A percentile compares a stretch with the other conserved stretches of the same genome.
Evolutionary conservation across 2,329 filamentous ascomycete species (phyloP).

Genomic region (Cordyceps cateniannulata): DNA sequence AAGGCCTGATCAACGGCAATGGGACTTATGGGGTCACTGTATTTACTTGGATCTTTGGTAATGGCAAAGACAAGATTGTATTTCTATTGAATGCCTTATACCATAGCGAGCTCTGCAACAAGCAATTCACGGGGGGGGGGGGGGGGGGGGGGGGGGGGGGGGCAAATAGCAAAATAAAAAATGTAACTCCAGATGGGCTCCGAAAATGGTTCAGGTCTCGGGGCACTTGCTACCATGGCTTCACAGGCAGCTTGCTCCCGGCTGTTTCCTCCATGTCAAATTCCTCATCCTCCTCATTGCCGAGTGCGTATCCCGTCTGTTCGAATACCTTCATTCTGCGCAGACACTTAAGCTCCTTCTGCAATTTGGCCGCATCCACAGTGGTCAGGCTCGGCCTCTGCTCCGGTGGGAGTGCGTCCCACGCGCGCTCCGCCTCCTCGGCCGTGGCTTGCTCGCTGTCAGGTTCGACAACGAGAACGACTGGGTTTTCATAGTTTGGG

Average conservation of each 20-base stretch:
- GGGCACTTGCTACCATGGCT: background rate
- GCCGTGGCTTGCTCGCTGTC: conserved; percentile 17
- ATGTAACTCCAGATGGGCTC: background rate
- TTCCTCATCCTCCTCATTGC: conserved; percentile 16
- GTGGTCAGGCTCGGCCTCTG: conserved; percentile 22
- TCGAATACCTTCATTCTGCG: conserved; percentile 23
- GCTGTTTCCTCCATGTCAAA: conserved; percentile 16
- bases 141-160: too few species aligned
- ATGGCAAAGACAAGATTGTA: conserved; percentile 3
- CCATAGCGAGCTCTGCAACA: background rate
- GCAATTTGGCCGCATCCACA: conserved; percentile 17
- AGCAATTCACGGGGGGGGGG: background rate
- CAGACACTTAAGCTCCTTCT: conserved; percentile 19
- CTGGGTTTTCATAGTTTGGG: conserved; percentile 33
- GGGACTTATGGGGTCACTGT: background rate
- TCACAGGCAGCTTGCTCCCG: background rate
- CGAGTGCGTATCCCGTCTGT: conserved; percentile 22
- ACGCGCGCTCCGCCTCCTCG: conserved; percentile 23
- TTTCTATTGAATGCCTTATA: conserved; percentile 1
- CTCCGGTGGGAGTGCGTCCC: conserved; percentile 24
- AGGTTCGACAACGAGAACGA: conserved; percentile 25
- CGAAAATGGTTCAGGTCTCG: too few species aligned
- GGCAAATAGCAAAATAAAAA: background rate
- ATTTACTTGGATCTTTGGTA: background rate
- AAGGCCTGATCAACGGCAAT: conserved; percentile 27